A percentile compares a stretch with the other conserved stretches of the same genome.
Evolutionary conservation across 495 filamentous ascomycete species (phyloP).

Genomic region (Aspergillus diversus): DNA sequence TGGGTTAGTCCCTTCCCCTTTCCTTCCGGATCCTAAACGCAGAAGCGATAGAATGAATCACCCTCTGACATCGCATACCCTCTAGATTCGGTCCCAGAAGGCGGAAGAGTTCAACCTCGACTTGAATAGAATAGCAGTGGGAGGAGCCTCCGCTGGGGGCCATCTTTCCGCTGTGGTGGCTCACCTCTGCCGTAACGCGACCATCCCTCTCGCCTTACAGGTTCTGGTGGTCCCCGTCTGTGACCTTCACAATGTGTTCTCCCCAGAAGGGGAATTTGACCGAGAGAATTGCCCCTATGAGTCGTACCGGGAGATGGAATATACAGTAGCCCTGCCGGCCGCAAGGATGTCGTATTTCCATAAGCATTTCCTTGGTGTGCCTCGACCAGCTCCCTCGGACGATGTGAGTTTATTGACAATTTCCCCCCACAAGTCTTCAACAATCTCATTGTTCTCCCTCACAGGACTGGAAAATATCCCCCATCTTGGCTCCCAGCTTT

Average conservation of each 20-base stretch:
- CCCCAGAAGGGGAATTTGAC: constrained; percentile 39
- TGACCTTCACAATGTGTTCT: constrained; percentile 40
- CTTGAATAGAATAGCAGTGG: constrained; percentile 34
- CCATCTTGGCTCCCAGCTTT: constrained; percentile 39
- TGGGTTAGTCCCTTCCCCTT: constrained; percentile 33
- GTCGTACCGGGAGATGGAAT: constrained; percentile 47
- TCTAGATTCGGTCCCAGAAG: constrained; percentile 38
- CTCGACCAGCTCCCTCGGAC: constrained; percentile 34
- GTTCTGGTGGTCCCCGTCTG: constrained; percentile 42
- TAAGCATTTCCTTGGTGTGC: constrained; percentile 40
- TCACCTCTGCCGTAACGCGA: constrained; percentile 41
- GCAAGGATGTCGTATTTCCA: constrained; percentile 48
- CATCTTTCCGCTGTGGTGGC: constrained; percentile 43
- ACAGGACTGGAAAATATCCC: constrained; percentile 47
- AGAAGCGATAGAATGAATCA: too few species aligned
- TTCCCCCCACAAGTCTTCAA: not conserved
- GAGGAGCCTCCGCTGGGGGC: constrained; percentile 43
- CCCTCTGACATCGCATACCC: constrained; percentile 5
- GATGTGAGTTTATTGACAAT: constrained; percentile 28
- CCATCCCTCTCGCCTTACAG: constrained; percentile 40
- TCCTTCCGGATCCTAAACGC: not conserved
- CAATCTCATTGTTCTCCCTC: constrained; percentile 10
- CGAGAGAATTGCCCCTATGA: constrained; percentile 40
- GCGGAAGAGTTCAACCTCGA: constrained; percentile 40
- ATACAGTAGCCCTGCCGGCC: constrained; percentile 35